phyloP scores from a whole-genome alignment of 208 protist species.

The Leishmania amazonensis region DNA sequence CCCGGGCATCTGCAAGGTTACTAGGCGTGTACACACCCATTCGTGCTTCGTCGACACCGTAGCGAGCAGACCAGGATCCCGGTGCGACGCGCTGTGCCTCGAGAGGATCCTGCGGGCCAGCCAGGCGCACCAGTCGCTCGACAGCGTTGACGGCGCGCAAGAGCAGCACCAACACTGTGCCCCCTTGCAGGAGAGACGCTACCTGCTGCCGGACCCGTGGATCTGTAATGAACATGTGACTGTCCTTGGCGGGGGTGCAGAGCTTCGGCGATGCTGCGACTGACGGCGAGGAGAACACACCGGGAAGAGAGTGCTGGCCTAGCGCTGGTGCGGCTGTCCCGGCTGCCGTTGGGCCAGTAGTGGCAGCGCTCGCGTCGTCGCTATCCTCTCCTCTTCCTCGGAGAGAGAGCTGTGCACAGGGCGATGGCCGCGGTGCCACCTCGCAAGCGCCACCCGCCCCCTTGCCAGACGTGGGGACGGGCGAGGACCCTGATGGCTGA shows the following conservation, averaged over 20 bases:
- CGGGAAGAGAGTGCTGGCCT: neutral
- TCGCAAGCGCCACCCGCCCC: neutral
- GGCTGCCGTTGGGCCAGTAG: neutral
- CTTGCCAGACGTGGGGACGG: neutral
- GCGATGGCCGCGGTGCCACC: neutral
- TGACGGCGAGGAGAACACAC: neutral
- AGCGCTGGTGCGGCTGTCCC: neutral
- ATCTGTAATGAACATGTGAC: slow-evolving; percentile 7
- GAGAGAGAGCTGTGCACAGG: neutral
- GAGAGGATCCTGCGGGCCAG: slow-evolving; percentile 65
- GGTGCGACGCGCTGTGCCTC: slow-evolving; percentile 57
- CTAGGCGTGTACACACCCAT: slow-evolving; percentile 72
- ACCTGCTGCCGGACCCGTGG: slow-evolving; percentile 33
- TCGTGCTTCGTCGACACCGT: slow-evolving; percentile 52
- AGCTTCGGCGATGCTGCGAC: neutral
- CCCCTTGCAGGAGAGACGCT: slow-evolving; percentile 47
- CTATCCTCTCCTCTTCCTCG: neutral
- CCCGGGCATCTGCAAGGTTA: slow-evolving; percentile 50
- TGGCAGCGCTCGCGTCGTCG: neutral
- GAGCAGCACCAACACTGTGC: slow-evolving; percentile 64
- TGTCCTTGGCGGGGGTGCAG: neutral
- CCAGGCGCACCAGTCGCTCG: slow-evolving; percentile 55
- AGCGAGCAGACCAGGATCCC: slow-evolving; percentile 51
- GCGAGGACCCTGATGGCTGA: neutral
- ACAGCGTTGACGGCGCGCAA: slow-evolving; percentile 64